Evolutionary conservation across 2,329 filamentous ascomycete genomes (phyloP).

Genomic region (Sclerotinia trifoliorum): DNA sequence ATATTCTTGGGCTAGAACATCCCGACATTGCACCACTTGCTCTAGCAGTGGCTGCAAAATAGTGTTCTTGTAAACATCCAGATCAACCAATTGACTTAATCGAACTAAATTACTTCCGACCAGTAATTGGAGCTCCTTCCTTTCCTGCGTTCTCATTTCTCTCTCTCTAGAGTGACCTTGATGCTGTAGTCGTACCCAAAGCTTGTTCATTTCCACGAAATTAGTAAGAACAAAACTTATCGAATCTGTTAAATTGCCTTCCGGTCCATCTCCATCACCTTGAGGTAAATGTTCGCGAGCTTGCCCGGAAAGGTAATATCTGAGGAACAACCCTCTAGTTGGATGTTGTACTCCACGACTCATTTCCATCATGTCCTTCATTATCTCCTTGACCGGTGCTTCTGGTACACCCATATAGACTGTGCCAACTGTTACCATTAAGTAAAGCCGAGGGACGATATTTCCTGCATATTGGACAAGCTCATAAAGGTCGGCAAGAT

Average conservation of each 20-base stretch:
- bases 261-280: slow-evolving; percentile 81
- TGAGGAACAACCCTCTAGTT: slow-evolving; percentile 88
- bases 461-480: slow-evolving; percentile 98
- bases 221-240: slow-evolving; percentile 98
- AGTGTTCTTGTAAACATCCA: slow-evolving; percentile 88
- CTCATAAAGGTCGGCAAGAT: slow-evolving; percentile 96
- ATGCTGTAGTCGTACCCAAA: slow-evolving; percentile 96
- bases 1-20: slow-evolving; percentile 96
- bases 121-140: slow-evolving; percentile 90
- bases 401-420: slow-evolving; percentile 99
- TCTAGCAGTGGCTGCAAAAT: slow-evolving; percentile 88
- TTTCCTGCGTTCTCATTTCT: slow-evolving; percentile 88
- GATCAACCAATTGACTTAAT: slow-evolving; percentile 89
- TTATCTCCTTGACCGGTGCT: slow-evolving; percentile 98
- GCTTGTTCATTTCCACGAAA: slow-evolving; percentile 99
- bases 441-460: slow-evolving; percentile 91
- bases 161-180: slow-evolving; percentile 95
- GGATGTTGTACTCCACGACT: slow-evolving; percentile 96
- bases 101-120: slow-evolving; percentile 96
- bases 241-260: slow-evolving; percentile 94
- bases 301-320: slow-evolving; percentile 95
- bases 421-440: slow-evolving; percentile 99
- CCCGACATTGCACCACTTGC: slow-evolving; percentile 95
- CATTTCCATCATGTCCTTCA: slow-evolving; percentile 99
- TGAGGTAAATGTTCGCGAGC: slow-evolving; percentile 84